Conservation (phyloP, 768 basidiomycete genomes). For the Artomyces pyxidatus region DNA sequence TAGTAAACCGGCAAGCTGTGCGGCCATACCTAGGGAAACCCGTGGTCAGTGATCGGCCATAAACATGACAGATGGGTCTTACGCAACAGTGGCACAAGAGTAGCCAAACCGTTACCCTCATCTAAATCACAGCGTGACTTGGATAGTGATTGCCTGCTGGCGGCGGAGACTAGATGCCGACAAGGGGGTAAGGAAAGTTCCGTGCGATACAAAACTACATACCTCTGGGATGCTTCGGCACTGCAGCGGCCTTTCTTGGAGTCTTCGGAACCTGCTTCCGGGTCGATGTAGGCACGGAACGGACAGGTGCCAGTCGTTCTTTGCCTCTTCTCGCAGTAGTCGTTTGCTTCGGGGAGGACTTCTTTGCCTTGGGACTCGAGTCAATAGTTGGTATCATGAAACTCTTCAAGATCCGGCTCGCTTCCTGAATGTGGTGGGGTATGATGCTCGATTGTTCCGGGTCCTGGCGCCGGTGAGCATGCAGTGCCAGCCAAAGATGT, state of each 20-base stretch:
- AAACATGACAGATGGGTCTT: no score
- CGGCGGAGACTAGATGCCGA: no score
- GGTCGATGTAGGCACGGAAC: conserved; percentile 10
- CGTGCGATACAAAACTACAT: neutral
- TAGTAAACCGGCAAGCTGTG: conserved; percentile 13
- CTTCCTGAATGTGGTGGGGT: conserved; percentile 44
- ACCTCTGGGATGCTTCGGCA: conserved; percentile 32
- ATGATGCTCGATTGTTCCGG: conserved; percentile 37
- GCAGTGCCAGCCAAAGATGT: conserved; percentile 65
- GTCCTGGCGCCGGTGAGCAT: conserved; percentile 51
- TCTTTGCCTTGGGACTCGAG: conserved; percentile 1
- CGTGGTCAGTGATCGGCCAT: neutral
- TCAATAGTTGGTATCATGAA: conserved; percentile 20
- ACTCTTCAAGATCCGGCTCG: conserved; percentile 38
- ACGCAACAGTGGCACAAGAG: conserved; percentile 10
- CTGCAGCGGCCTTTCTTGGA: conserved; percentile 26
- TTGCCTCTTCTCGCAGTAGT: conserved; percentile 9
- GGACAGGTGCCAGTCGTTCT: conserved; percentile 10
- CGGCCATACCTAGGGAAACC: conserved; percentile 8
- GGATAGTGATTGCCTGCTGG: no score
- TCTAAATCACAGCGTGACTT: no score
- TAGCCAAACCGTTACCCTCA: conserved; percentile 4
- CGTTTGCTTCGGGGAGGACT: conserved; percentile 4
- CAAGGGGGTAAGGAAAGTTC: no score
- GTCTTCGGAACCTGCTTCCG: conserved; percentile 1